Percentiles rank a stretch among this genome's conserved stretches.
Conservation (phyloP, 257 asterid species). For the Solanum piurae region DNA sequence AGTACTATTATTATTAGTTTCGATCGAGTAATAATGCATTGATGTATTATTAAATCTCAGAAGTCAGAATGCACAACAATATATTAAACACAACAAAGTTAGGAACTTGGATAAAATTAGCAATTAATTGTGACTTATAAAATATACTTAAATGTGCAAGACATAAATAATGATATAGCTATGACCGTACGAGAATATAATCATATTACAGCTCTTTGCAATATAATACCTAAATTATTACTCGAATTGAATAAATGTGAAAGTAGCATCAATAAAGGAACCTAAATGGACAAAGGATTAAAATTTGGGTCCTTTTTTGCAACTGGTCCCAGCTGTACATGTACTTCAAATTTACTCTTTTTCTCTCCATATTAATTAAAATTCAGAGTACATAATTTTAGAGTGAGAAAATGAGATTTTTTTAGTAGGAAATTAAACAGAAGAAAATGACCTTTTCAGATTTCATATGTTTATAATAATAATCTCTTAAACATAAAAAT, state of each 20-base stretch:
- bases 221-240: not conserved
- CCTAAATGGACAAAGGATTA: not conserved
- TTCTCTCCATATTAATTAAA: not conserved
- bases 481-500: not conserved
- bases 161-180: not conserved
- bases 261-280: conserved; percentile 5
- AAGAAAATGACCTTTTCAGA: too few relatives aligned
- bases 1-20: not conserved
- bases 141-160: not conserved
- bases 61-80: not conserved
- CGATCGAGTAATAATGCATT: not conserved
- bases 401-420: not conserved
- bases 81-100: not conserved
- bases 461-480: too few relatives aligned
- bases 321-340: conserved; percentile 5
- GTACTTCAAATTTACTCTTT: not conserved
- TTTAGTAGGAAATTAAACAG: too few relatives aligned
- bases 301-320: not conserved
- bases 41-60: not conserved
- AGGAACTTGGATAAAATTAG: not conserved
- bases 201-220: not conserved
- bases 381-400: not conserved
- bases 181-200: not conserved
- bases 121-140: not conserved
- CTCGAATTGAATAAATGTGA: not conserved